These are phyloP conservation scores for Aureobasidium musti DNA, from an alignment of 2,329 filamentous ascomycete species.

Conservation along the genomic window DNA sequence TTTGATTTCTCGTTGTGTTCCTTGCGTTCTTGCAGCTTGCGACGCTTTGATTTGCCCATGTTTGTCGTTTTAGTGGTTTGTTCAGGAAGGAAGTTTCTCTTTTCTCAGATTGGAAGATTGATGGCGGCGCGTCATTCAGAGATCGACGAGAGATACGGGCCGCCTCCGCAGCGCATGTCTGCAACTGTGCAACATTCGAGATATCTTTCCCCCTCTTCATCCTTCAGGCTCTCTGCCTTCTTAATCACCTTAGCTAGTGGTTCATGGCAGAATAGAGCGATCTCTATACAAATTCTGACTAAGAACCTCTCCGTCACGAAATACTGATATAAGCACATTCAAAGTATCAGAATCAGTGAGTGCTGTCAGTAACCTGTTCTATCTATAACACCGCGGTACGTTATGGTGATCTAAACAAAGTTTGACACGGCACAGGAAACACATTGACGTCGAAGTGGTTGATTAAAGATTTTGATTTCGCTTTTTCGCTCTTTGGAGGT, in stretches of 20 bases:
- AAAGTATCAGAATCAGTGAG: no score
- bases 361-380: no score
- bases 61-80: not conserved
- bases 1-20: constrained; percentile 10
- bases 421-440: not conserved
- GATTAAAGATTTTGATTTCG: not conserved
- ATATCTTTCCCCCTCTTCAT: not conserved
- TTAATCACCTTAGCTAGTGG: not conserved
- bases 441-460: not conserved
- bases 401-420: not conserved
- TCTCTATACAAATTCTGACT: no score
- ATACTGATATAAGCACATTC: no score
- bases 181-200: no score
- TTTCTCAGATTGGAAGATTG: constrained; percentile 1
- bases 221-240: not conserved
- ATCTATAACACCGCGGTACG: no score
- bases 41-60: constrained; percentile 22
- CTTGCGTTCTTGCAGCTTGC: constrained; percentile 22
- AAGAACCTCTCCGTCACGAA: no score
- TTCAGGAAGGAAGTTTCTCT: not conserved
- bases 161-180: not conserved
- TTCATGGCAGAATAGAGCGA: not conserved
- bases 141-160: constrained; percentile 2
- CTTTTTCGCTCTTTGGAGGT: not conserved
- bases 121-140: not conserved